These are phyloP conservation scores for Trifolium pratense DNA, from an alignment of 306 rosid species.

Conservation along the genomic window DNA sequence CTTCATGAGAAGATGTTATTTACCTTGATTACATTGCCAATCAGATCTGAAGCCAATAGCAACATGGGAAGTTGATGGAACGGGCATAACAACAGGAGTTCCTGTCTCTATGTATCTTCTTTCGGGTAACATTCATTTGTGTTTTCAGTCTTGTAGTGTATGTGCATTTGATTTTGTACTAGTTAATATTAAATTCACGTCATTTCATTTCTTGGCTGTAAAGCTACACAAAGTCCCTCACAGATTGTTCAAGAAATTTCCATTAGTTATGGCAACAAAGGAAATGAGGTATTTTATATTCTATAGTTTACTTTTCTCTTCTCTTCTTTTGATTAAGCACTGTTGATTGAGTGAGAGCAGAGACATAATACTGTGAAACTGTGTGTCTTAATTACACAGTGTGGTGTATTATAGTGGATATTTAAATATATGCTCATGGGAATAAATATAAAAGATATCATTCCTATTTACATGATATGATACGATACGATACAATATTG, in stretches of 20 bases:
- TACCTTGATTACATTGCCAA: slow-evolving; percentile 38
- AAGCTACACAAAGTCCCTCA: slow-evolving; percentile 69
- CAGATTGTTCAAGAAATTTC: slow-evolving; percentile 66
- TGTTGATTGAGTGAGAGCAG: not conserved
- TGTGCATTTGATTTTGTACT: slow-evolving; percentile 12
- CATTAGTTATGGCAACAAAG: slow-evolving; percentile 93
- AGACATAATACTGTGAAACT: not conserved
- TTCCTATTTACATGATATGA: not conserved
- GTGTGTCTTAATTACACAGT: not conserved
- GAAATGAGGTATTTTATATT: slow-evolving; percentile 76
- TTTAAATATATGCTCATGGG: not conserved
- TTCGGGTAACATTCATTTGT: slow-evolving; percentile 62
- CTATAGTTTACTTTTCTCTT: slow-evolving; percentile 18
- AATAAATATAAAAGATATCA: not conserved
- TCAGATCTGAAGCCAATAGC: slow-evolving; percentile 85
- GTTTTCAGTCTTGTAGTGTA: slow-evolving; percentile 5
- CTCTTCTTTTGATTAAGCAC: slow-evolving; percentile 9
- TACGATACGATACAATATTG: too few relatives aligned
- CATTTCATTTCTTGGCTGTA: slow-evolving; percentile 35
- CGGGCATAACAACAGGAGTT: slow-evolving; percentile 66
- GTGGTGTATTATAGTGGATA: not conserved
- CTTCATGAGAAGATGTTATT: slow-evolving; percentile 22
- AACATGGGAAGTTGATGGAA: slow-evolving; percentile 95
- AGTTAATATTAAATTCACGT: slow-evolving; percentile 20
- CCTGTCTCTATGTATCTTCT: slow-evolving; percentile 92